Evolutionary conservation across 2,329 filamentous ascomycete genomes (phyloP).

Genomic region (Penicillium rolfsii): DNA sequence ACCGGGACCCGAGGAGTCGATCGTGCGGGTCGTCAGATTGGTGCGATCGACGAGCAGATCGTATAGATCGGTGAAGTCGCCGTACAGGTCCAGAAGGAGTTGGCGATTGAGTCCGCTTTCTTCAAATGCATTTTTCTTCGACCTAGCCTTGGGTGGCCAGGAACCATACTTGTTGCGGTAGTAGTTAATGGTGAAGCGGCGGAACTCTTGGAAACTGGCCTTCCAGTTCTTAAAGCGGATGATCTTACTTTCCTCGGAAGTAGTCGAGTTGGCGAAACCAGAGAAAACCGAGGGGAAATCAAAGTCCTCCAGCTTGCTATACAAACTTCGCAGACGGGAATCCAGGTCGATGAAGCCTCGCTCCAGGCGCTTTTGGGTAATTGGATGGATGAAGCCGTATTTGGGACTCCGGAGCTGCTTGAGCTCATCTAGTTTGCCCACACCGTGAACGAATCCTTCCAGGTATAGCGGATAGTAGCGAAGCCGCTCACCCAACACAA

Average conservation of each 20-base stretch:
- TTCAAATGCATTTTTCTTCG: slow-evolving; percentile 87
- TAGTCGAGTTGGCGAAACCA: slow-evolving; percentile 83
- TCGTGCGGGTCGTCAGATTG: slow-evolving; percentile 75
- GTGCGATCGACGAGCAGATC: slow-evolving; percentile 83
- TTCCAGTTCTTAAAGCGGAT: slow-evolving; percentile 87
- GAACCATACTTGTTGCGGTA: slow-evolving; percentile 70
- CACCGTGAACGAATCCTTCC: slow-evolving; percentile 88
- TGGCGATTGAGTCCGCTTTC: slow-evolving; percentile 84
- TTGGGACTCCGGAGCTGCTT: slow-evolving; percentile 70
- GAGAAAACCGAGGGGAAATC: slow-evolving; percentile 90
- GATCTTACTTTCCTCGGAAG: slow-evolving; percentile 72
- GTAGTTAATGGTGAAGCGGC: slow-evolving; percentile 71
- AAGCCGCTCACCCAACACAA: slow-evolving; percentile 88
- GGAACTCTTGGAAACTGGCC: slow-evolving; percentile 71
- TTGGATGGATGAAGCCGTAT: slow-evolving; percentile 68
- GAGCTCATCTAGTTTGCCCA: slow-evolving; percentile 78
- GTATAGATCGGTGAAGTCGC: slow-evolving; percentile 83
- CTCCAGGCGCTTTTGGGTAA: slow-evolving; percentile 78
- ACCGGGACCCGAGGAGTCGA: slow-evolving; percentile 66
- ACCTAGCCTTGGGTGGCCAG: slow-evolving; percentile 89
- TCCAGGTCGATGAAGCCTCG: slow-evolving; percentile 79
- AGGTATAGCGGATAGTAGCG: slow-evolving; percentile 80
- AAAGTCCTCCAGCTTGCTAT: slow-evolving; percentile 77
- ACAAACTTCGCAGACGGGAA: slow-evolving; percentile 70
- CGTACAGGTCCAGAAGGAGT: slow-evolving; percentile 79